Evolutionary conservation across 495 filamentous ascomycete species (phyloP), one percentile per base, ranked within the genome.

Genomic region (Thermothielavioides terrestris): DNA sequence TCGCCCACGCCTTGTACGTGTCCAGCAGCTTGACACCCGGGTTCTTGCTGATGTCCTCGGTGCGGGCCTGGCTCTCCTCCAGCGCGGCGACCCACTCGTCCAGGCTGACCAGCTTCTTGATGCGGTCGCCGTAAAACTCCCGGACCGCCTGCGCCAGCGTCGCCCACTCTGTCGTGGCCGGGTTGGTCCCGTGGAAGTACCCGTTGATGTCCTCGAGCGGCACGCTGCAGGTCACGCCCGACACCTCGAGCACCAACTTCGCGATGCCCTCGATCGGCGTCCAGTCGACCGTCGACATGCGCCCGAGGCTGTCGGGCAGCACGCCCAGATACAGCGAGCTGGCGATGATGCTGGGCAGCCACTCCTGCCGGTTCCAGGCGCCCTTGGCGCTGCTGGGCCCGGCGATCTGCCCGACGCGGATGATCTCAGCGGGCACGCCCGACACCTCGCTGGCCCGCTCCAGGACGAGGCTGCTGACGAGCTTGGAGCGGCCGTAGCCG

Each of bases 401-500:
- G 1, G 58, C 74, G 42, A 83, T 73, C 55, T 83, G 80, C 0
- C 81, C 80, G 1, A 81, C 71, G 0, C 81, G 72, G 46, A 71
- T 66, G 14, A 81, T 60, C 1, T 68, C 69, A 0, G 66, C 66
- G 4, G 68, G 66, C 0, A 83, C 65, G 14, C 64, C 65, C 5
- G 63, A 60, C 1, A 37, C 53, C 28, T 58, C 54, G 6, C 50
- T 54, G 4, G 75, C 75, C 6, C 68, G 60, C 1, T 68, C 68
- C 11, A 81, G 67, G 9, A 83, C 65, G 0, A 69, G 54, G 32
- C 80, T 77, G 3, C 68, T 66, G 6, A 82, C 61, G 31, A 69
- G 65, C 57, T 84, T 85, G 27, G 73, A 75, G 36, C 75, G 69
- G 4, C 72, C 77, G 45, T 85, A 85, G 4, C 80, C 80, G 20